phyloP scores from a whole-genome alignment of 73 alveolate genomes.

The Uronychia setigera region DNA sequence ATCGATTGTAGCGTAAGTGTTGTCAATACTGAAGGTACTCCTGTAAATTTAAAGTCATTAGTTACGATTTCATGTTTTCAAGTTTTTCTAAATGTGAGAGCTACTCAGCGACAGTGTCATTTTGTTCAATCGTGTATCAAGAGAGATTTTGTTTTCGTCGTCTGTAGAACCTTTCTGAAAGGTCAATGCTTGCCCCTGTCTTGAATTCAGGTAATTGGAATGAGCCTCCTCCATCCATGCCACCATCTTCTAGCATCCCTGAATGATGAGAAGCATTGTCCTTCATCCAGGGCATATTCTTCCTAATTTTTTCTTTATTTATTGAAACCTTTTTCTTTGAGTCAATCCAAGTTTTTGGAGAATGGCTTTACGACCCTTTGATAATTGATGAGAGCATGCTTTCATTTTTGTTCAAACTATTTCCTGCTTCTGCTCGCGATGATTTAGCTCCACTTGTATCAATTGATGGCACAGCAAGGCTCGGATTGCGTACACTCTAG shows the following conservation, averaged over 20 bases:
- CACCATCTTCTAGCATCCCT: neutral
- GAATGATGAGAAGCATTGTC: neutral
- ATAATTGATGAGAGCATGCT: neutral
- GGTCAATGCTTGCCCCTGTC: neutral
- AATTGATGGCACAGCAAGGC: neutral
- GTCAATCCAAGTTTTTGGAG: neutral
- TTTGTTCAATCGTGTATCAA: neutral
- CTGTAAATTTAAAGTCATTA: neutral
- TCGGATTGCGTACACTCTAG: neutral
- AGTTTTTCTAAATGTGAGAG: neutral
- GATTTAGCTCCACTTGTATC: neutral
- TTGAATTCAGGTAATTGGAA: neutral
- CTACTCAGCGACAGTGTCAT: neutral
- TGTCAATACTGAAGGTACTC: neutral
- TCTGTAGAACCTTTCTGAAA: neutral
- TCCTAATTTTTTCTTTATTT: neutral
- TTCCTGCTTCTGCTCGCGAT: neutral
- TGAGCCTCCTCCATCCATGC: too few species aligned
- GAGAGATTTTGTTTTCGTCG: neutral
- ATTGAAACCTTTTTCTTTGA: neutral
- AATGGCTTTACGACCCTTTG: neutral
- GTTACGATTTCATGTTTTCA: neutral
- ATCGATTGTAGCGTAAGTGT: neutral
- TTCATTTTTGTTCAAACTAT: too few species aligned
- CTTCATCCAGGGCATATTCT: neutral